Evolutionary conservation across 139 green algal species (phyloP).

Genomic region (Chlamydomonas asymmetrica): DNA sequence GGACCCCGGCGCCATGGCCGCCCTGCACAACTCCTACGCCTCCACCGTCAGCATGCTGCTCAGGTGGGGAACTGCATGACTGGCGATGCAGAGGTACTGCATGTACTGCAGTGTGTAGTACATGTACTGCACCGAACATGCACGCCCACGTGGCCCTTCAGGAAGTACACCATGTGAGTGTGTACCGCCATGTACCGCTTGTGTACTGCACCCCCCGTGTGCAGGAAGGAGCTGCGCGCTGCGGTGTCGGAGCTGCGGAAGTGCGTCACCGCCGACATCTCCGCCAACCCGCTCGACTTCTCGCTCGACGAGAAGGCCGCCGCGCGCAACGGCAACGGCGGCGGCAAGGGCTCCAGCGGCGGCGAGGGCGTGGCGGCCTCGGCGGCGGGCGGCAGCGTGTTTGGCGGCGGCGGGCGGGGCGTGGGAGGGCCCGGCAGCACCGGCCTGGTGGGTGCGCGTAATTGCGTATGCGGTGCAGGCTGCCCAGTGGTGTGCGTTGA

Average conservation of each 20-base stretch:
- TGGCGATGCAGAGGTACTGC: too few species aligned
- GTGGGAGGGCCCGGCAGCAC: background rate
- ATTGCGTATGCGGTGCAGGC: background rate
- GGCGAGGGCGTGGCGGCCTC: too few species aligned
- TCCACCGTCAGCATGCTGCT: constrained; percentile 25
- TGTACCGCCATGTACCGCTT: too few species aligned
- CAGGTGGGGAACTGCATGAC: constrained; percentile 23
- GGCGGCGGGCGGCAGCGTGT: constrained; percentile 6
- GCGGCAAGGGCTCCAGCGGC: constrained; percentile 11
- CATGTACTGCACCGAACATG: too few species aligned
- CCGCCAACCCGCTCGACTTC: constrained; percentile 27
- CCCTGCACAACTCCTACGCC: constrained; percentile 5
- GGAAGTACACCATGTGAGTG: too few species aligned
- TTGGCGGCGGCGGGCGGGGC: constrained; percentile 15
- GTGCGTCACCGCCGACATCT: constrained; percentile 10
- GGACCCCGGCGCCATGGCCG: constrained; percentile 19
- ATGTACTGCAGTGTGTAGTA: too few species aligned
- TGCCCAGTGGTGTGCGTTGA: too few species aligned
- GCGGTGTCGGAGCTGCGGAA: constrained; percentile 24
- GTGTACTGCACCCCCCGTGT: too few species aligned
- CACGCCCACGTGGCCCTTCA: too few species aligned
- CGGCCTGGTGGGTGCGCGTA: constrained; percentile 7
- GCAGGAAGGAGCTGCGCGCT: constrained; percentile 28
- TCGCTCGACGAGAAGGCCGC: background rate
- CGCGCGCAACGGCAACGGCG: too few species aligned